Conservation (phyloP, 2,329 filamentous ascomycete genomes). For the Madurella mycetomatis region DNA sequence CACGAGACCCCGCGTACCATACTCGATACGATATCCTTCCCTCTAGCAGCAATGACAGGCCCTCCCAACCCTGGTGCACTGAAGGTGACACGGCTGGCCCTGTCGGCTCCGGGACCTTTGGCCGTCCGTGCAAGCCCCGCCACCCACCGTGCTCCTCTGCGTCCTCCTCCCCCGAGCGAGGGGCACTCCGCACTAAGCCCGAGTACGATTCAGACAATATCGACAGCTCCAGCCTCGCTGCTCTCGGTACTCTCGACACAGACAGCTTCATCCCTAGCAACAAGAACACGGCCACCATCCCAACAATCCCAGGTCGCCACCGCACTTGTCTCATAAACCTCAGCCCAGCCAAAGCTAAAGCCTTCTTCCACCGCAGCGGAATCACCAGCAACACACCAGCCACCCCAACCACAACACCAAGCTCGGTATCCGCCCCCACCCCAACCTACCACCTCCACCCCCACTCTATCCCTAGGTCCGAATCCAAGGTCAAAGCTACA, state of each 20-base stretch:
- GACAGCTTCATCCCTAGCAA: conserved; percentile 6
- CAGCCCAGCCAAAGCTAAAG: conserved; percentile 1
- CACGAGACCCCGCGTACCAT: too few species aligned
- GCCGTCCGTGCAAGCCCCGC: neutral
- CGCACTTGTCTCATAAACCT: conserved; percentile 3
- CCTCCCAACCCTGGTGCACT: neutral
- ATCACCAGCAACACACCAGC: neutral
- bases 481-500: neutral
- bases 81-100: neutral
- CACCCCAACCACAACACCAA: neutral
- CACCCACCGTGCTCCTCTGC: neutral
- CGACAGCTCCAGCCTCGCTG: neutral
- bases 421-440: neutral
- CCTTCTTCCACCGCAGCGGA: conserved; percentile 5
- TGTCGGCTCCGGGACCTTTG: conserved; percentile 1
- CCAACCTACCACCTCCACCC: neutral
- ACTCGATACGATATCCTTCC: neutral
- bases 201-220: conserved; percentile 1
- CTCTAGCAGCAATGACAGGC: neutral
- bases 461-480: neutral
- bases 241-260: conserved; percentile 1
- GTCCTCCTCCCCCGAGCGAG: neutral
- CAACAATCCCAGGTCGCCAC: neutral
- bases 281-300: neutral
- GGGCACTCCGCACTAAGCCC: neutral